These are phyloP conservation scores for Huiozyma naganishii DNA, from an alignment of 805 yeast species.

Conservation along the genomic window DNA sequence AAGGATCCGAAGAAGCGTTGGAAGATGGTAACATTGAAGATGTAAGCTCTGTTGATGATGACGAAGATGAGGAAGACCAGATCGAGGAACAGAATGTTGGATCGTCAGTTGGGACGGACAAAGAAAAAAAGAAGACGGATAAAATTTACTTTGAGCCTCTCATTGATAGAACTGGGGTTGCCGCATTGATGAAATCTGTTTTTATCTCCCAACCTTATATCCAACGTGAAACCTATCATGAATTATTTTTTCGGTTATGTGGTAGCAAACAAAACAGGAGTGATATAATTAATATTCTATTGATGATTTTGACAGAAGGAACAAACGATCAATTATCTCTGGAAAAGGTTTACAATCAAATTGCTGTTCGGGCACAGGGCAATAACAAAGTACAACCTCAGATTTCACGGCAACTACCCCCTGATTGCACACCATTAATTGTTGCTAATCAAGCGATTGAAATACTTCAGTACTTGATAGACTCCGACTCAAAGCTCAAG, in stretches of 20 bases:
- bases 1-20: constrained; percentile 7
- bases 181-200: constrained; percentile 57
- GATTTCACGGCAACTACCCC: constrained; percentile 33
- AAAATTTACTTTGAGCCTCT: constrained; percentile 46
- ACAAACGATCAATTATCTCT: constrained; percentile 46
- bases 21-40: constrained; percentile 6
- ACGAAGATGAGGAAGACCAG: background rate
- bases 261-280: constrained; percentile 67
- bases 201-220: constrained; percentile 61
- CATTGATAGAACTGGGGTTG: constrained; percentile 65
- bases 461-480: constrained; percentile 59
- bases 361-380: constrained; percentile 40
- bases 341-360: constrained; percentile 49
- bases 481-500: constrained; percentile 54
- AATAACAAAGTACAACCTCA: constrained; percentile 7
- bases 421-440: constrained; percentile 52
- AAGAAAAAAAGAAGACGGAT: constrained; percentile 6
- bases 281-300: constrained; percentile 58
- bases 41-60: constrained; percentile 8
- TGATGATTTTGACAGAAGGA: constrained; percentile 72
- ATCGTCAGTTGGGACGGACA: background rate
- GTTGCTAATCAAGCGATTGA: constrained; percentile 74
- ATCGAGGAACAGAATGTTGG: background rate
- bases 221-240: constrained; percentile 53
- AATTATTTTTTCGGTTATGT: constrained; percentile 56